Percentiles rank a stretch among this genome's conserved stretches.
These are phyloP conservation scores for Thelonectria rubi DNA, from an alignment of 2,329 filamentous ascomycete species.

Conservation along the genomic window DNA sequence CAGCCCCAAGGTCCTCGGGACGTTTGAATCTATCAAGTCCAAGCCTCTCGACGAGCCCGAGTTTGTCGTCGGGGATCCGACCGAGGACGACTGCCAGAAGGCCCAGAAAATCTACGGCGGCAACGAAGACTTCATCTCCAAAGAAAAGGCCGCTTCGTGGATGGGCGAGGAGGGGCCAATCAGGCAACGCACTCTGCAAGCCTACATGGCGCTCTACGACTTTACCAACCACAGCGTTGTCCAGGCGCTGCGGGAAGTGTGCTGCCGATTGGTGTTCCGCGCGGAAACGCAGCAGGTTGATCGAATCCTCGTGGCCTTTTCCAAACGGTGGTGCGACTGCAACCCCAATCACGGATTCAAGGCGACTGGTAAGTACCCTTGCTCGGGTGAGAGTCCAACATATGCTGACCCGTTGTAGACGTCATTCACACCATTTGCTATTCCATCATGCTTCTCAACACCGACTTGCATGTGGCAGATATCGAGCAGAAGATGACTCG, in stretches of 20 bases:
- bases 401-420: conserved; percentile 65
- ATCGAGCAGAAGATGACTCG: conserved; percentile 97
- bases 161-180: conserved; percentile 78
- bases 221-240: conserved; percentile 85
- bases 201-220: conserved; percentile 94
- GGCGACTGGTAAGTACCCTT: conserved; percentile 70
- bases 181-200: conserved; percentile 67
- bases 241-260: conserved; percentile 79
- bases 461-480: conserved; percentile 92
- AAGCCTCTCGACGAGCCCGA: conserved; percentile 66
- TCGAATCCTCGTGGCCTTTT: conserved; percentile 88
- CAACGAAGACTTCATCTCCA: conserved; percentile 80
- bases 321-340: conserved; percentile 90
- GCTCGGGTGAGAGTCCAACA: not conserved
- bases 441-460: conserved; percentile 93
- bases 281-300: conserved; percentile 98
- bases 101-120: conserved; percentile 87
- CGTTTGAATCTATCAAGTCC: conserved; percentile 45
- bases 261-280: conserved; percentile 80
- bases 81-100: conserved; percentile 77
- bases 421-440: conserved; percentile 98
- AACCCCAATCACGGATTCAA: conserved; percentile 96
- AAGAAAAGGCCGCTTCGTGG: conserved; percentile 84
- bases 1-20: conserved; percentile 48
- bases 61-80: conserved; percentile 65